Percentiles rank a stretch among this genome's conserved stretches.
Evolutionary conservation across 2,329 filamentous ascomycete genomes (phyloP).

Genomic region (Gaeumannomyces tritici): DNA sequence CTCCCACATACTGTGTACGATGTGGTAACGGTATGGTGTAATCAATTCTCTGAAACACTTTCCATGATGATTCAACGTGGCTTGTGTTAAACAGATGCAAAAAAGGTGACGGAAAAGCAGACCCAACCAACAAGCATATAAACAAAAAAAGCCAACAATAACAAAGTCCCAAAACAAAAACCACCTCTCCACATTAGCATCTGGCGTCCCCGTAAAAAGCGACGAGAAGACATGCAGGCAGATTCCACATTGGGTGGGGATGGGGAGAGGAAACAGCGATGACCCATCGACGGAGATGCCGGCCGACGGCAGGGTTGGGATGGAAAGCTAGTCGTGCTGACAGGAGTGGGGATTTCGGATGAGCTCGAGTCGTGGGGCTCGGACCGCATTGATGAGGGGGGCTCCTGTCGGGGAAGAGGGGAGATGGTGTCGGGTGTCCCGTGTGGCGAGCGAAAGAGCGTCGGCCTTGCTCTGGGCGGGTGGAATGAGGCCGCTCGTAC

Average conservation of each 20-base stretch:
- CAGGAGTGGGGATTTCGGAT: neutral
- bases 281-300: neutral
- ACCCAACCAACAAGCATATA: too few relatives aligned
- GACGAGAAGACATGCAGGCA: neutral
- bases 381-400: too few relatives aligned
- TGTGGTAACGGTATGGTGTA: neutral
- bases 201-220: neutral
- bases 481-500: neutral
- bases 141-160: neutral
- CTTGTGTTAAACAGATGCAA: neutral
- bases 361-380: neutral
- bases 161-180: neutral
- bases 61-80: neutral
- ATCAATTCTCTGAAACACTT: neutral
- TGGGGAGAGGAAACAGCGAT: neutral
- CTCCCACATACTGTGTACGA: neutral
- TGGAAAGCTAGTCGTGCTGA: neutral
- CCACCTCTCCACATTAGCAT: neutral
- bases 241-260: neutral
- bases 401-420: neutral
- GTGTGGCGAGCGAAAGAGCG: neutral
- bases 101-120: too few relatives aligned
- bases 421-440: neutral
- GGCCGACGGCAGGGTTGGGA: neutral
- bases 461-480: neutral